Conservation (phyloP, 345 rosid species). For the Mangifera indica region DNA sequence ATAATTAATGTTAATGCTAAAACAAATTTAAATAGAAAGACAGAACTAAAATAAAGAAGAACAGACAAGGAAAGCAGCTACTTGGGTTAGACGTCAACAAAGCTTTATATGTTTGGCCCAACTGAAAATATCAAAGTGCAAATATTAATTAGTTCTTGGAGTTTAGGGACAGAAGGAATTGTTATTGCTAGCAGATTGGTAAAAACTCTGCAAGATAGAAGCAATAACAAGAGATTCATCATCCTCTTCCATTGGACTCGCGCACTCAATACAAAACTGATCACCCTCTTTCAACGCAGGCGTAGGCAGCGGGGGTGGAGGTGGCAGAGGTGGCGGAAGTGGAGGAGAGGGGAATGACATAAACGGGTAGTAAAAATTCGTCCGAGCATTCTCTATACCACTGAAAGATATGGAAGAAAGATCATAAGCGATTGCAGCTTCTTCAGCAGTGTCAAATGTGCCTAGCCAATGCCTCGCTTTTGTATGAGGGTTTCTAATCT, state of each 20-base stretch:
- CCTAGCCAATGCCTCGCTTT: constrained; percentile 35
- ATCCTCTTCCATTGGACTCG: not conserved
- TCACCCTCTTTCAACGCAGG: constrained; percentile 3
- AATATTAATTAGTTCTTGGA: too few species aligned
- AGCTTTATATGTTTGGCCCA: too few species aligned
- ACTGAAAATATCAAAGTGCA: not conserved
- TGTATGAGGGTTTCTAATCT: constrained; percentile 26
- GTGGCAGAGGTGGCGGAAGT: not conserved
- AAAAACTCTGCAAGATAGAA: constrained; percentile 29
- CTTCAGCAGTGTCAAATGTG: constrained; percentile 36
- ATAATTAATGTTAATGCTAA: too few species aligned
- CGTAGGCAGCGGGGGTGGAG: not conserved
- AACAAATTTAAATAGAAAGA: too few species aligned
- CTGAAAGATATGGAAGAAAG: constrained; percentile 27
- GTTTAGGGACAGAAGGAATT: constrained; percentile 9
- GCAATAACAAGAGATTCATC: constrained; percentile 35
- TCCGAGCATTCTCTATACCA: constrained; percentile 28
- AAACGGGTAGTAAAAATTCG: constrained; percentile 31
- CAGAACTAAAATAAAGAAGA: not conserved
- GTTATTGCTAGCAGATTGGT: constrained; percentile 10
- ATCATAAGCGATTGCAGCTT: constrained; percentile 39
- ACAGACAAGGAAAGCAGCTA: not conserved
- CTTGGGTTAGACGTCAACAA: too few species aligned
- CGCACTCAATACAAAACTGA: not conserved
- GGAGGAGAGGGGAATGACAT: constrained; percentile 4